A percentile compares a stretch with the other conserved stretches of the same genome.
These are phyloP conservation scores for Collariella sp. DNA, from an alignment of 495 filamentous ascomycete genomes.

Conservation along the genomic window DNA sequence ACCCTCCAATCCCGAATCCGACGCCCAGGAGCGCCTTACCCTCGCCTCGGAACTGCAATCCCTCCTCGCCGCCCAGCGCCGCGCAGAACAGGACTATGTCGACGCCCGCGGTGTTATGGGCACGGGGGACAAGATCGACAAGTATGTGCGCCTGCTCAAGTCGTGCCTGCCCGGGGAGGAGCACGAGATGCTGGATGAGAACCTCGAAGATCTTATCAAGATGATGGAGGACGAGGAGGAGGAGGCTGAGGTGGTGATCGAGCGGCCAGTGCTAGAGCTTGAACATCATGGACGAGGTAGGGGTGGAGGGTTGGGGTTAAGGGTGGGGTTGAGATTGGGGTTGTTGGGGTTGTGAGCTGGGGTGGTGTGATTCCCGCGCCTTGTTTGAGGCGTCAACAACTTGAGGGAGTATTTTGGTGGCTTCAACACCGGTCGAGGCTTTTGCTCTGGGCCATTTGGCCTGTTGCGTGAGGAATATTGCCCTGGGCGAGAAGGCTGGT, in stretches of 20 bases:
- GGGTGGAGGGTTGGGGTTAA: background rate
- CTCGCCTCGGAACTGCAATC: slow-evolving; percentile 34
- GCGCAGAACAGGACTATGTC: slow-evolving; percentile 39
- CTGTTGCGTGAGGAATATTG: too few relatives aligned
- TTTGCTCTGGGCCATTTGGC: too few relatives aligned
- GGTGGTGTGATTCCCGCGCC: too few relatives aligned
- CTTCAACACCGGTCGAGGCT: too few relatives aligned
- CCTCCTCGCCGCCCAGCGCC: slow-evolving; percentile 31
- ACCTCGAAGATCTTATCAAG: slow-evolving; percentile 41
- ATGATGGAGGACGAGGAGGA: slow-evolving; percentile 44
- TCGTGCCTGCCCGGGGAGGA: slow-evolving; percentile 39
- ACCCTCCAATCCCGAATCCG: slow-evolving; percentile 13
- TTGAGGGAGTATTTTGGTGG: too few relatives aligned
- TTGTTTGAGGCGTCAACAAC: too few relatives aligned
- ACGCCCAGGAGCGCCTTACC: slow-evolving; percentile 28
- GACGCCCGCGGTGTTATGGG: slow-evolving; percentile 38
- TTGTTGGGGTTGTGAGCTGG: too few relatives aligned
- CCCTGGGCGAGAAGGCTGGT: background rate
- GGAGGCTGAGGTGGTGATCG: background rate
- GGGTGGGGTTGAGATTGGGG: background rate
- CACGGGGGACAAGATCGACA: slow-evolving; percentile 41
- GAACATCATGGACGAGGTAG: too few relatives aligned
- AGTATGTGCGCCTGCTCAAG: slow-evolving; percentile 39
- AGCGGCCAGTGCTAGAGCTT: background rate
- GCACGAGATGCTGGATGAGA: slow-evolving; percentile 38